Evolutionary conservation across 2,329 filamentous ascomycete species (phyloP).

Genomic region (Arachnopeziza araneosa): DNA sequence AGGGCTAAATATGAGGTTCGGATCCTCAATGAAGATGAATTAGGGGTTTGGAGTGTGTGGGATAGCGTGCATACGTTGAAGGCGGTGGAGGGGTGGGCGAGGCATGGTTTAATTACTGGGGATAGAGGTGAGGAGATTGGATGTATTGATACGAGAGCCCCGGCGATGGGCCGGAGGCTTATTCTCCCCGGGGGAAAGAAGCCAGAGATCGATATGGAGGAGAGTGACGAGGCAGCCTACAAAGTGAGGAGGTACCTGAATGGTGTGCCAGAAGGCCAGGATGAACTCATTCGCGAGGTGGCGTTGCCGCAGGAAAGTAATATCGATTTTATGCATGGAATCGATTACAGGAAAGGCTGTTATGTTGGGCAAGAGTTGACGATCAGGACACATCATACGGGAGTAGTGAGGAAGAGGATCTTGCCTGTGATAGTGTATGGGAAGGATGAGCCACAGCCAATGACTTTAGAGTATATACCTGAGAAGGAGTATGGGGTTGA

Average conservation of each 20-base stretch:
- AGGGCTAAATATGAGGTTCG: constrained; percentile 70
- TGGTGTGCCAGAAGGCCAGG: constrained; percentile 80
- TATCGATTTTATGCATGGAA: constrained; percentile 75
- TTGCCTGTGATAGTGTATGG: constrained; percentile 73
- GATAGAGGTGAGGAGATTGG: constrained; percentile 21
- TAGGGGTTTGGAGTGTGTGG: constrained; percentile 71
- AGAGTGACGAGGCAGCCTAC: constrained; percentile 56
- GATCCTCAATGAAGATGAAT: constrained; percentile 59
- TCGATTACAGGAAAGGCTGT: constrained; percentile 94
- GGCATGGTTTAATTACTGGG: constrained; percentile 1
- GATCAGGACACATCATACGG: constrained; percentile 89
- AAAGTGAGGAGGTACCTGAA: constrained; percentile 69
- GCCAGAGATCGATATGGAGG: constrained; percentile 33
- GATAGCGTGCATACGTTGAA: constrained; percentile 9
- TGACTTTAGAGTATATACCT: constrained; percentile 43
- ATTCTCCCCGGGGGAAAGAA: constrained; percentile 34
- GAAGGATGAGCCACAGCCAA: constrained; percentile 35
- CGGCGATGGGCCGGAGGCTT: constrained; percentile 50
- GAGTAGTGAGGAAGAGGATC: constrained; percentile 86
- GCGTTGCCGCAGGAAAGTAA: constrained; percentile 86
- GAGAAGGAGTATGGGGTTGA: constrained; percentile 24
- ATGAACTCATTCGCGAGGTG: constrained; percentile 65
- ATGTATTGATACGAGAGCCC: constrained; percentile 45
- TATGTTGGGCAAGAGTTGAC: constrained; percentile 97
- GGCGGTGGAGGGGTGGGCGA: constrained; percentile 10